Percentiles rank a stretch among this genome's conserved stretches.
Conservation (phyloP, 495 filamentous ascomycete species). For the Cryomyces minteri region DNA sequence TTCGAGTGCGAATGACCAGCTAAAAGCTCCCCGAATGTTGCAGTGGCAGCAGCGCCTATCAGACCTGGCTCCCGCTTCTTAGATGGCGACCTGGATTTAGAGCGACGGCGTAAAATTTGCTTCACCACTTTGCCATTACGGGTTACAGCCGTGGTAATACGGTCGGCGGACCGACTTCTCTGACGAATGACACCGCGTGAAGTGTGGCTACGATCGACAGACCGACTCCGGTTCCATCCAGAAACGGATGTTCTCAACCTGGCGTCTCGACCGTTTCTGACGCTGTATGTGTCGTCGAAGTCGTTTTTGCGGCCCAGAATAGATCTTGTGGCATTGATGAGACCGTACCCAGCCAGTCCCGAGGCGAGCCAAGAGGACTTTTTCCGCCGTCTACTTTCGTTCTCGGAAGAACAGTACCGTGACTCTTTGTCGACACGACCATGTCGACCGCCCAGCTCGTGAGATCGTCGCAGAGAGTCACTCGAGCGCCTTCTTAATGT, state of each 20-base stretch:
- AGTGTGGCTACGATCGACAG: conserved; percentile 25
- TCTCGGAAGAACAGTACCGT: conserved; percentile 38
- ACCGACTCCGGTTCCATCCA: conserved; percentile 16
- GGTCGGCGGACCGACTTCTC: conserved; percentile 7
- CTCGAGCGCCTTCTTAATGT: conserved; percentile 1
- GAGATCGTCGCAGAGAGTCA: conserved; percentile 12
- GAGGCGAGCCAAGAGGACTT: conserved; percentile 32
- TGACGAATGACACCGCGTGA: conserved; percentile 22
- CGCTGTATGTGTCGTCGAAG: conserved; percentile 40
- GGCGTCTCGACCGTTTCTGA: conserved; percentile 34
- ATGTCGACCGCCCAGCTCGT: conserved; percentile 9
- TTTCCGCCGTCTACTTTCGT: conserved; percentile 27
- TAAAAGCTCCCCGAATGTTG: conserved; percentile 23
- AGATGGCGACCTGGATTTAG: conserved; percentile 29
- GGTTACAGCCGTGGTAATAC: conserved; percentile 7
- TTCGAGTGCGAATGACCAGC: conserved; percentile 1
- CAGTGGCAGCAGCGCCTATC: conserved; percentile 24
- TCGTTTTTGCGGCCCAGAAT: conserved; percentile 31
- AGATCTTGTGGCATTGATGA: conserved; percentile 29
- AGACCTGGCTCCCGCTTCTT: conserved; percentile 21
- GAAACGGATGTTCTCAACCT: no score
- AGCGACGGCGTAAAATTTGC: conserved; percentile 8
- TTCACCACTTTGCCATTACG: conserved; percentile 3
- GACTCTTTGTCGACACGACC: conserved; percentile 34
- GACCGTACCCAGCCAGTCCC: conserved; percentile 27